Evolutionary conservation across 768 basidiomycete species (phyloP), one percentile per base, ranked within the genome.

Genomic region (Podaxis sp.): DNA sequence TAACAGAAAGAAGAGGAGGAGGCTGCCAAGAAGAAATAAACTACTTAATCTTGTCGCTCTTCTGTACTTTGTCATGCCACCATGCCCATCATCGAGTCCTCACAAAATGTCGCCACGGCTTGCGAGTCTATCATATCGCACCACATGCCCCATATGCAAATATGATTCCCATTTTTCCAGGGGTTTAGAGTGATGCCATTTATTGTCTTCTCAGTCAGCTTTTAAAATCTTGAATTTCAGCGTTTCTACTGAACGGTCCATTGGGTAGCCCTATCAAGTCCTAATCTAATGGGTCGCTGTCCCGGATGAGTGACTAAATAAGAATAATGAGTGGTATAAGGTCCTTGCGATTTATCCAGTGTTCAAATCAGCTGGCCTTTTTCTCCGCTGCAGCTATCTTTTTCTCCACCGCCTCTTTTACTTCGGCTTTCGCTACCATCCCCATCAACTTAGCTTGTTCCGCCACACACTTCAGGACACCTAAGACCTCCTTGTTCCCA

Each of bases 1-100:
- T 52, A 69, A 63, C 71, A 93, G 91, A 91, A 89, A 74, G 92
- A 91, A 69, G 94, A 94, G 74, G 93, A 95, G 84, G 93, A 95
- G 74, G 92, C 90, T 62, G 86, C 83, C 74, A 94, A 95, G 84
- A 93, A 93, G 82, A 93, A 95, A 81, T 92, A 87, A 79, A 78
- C 63, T 67, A 64, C 66, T 67, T 66, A 68, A 69, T 74, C 64
- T 68, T 68, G 57, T 67, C 62, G 62, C 67, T 67, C 64, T 60
- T 46, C 51, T 55, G 40, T 63, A 63, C 61, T 58, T 36, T 60
- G 60, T 48, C 69, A 65, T 70, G 63, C 65, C 68, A 69, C 65
- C 68, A 69, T 73, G 70, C 69, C 66, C 65, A 62, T 68, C 63
- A 65, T 55, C 65, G 64, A 66, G 71, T 67, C 65, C 67, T 68